These are phyloP conservation scores for Cucumis sativus DNA, from an alignment of 306 rosid genomes.

Conservation along the genomic window Cucumber_9930_V3 NC_026658.2:343001-343500, in stretches of 20 bases:
- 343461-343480: slow-evolving; percentile 27
- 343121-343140: slow-evolving; percentile 62
- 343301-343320: slow-evolving; percentile 59
- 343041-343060: slow-evolving; percentile 50
- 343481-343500: slow-evolving; percentile 45
- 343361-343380: slow-evolving; percentile 43
- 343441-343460: slow-evolving; percentile 59
- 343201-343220: slow-evolving; percentile 55
- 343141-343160: slow-evolving; percentile 72
- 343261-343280: slow-evolving; percentile 89
- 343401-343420: slow-evolving; percentile 50
- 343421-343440: slow-evolving; percentile 94
- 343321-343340: slow-evolving; percentile 89
- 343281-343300: slow-evolving; percentile 52
- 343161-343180: slow-evolving; percentile 30
- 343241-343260: slow-evolving; percentile 36
- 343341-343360: slow-evolving; percentile 67
- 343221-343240: slow-evolving; percentile 42
- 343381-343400: slow-evolving; percentile 64
- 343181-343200: slow-evolving; percentile 23
- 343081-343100: slow-evolving; percentile 33
- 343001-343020: slow-evolving; percentile 65
- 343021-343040: slow-evolving; percentile 55
- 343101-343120: slow-evolving; percentile 72
- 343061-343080: slow-evolving; percentile 52